Base-by-base conservation (phyloP, 495 filamentous ascomycete species). In the Achaetomiella virescens region DNA sequence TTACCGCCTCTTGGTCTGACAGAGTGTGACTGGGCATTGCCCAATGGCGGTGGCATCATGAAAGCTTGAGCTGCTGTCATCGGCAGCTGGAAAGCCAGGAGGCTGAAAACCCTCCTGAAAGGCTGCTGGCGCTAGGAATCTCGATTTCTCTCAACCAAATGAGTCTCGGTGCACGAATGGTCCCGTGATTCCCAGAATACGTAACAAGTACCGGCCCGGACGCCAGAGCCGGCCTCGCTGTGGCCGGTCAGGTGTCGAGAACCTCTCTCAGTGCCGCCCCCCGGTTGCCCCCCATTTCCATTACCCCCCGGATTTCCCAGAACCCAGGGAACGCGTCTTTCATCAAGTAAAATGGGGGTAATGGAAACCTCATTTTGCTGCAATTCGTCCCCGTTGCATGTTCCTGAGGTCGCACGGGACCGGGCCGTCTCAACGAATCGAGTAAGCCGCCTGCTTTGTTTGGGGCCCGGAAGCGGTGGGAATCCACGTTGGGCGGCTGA, bases 331-430 rank as follows among this genome's bases (percentile, higher is more conserved):
- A 40, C 60, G 65, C 59, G 43, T 61, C 60, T 59, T 41, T 46
- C 22, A 70, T 72, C 66, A 72, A 60, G 69, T 72, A 72, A 72
- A 61, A 58, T 67, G 63, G 68, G 69, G 69, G 69, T 72, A 72
- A 71, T 71, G 54, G 60, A 71, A 71, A 70, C 35, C 55, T 41
- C 36, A 35, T 48, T 27, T 40, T 11, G n/a, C 17, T 41, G 27
- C 52, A 33, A 21, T 48, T 44, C 41, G 22, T 53, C 21, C 42
- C 44, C 11, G 10, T 45, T 40, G 43, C 27, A 25, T 58, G 56
- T 52, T 49, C 54, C 27, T 64, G 60, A 54, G 37, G 61, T 60
- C 56, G 59, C 64, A 65, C 59, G 59, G 55, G 58, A 55, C 59
- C 48, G 56, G 46, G 14, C 50, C 45, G 48, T 33, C 6, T 38